These are phyloP conservation scores for Haematococcus lacustris DNA, from an alignment of 139 green algal species.

Conservation along the genomic window DNA sequence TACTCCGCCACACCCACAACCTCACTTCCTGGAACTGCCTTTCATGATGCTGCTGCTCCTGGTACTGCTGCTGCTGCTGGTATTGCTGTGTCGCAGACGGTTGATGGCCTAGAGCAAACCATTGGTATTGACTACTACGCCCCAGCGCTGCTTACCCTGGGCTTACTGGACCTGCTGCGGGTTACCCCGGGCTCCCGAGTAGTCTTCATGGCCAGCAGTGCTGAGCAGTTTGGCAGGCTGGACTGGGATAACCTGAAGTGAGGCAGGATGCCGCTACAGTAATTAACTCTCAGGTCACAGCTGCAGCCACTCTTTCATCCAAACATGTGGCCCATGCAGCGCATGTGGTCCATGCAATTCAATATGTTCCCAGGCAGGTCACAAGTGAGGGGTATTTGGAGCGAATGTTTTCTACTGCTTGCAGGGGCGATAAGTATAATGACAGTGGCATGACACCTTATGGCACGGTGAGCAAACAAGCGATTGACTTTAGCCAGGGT, in stretches of 20 bases:
- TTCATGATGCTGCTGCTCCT: too few species aligned
- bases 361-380: neutral
- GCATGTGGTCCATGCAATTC: neutral
- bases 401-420: neutral
- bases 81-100: too few species aligned
- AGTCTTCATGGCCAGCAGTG: constrained; percentile 11
- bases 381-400: neutral
- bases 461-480: neutral
- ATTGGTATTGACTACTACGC: constrained; percentile 20
- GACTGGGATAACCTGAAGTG: constrained; percentile 22
- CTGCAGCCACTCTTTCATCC: neutral
- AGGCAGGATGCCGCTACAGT: too few species aligned
- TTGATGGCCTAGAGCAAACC: constrained; percentile 23
- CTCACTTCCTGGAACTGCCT: too few species aligned
- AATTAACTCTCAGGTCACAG: neutral
- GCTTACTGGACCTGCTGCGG: constrained; percentile 9
- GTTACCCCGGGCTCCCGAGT: constrained; percentile 6
- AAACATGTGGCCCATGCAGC: neutral
- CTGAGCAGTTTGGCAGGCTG: constrained; percentile 24
- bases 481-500: too few species aligned
- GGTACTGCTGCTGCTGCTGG: too few species aligned
- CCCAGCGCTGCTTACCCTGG: constrained; percentile 10
- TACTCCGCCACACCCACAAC: too few species aligned
- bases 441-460: constrained; percentile 23
- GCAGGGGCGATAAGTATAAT: constrained; percentile 17